These are phyloP conservation scores for Podila verticillata DNA, from an alignment of 192 early-diverging fungal genomes.

Conservation along the genomic window DNA sequence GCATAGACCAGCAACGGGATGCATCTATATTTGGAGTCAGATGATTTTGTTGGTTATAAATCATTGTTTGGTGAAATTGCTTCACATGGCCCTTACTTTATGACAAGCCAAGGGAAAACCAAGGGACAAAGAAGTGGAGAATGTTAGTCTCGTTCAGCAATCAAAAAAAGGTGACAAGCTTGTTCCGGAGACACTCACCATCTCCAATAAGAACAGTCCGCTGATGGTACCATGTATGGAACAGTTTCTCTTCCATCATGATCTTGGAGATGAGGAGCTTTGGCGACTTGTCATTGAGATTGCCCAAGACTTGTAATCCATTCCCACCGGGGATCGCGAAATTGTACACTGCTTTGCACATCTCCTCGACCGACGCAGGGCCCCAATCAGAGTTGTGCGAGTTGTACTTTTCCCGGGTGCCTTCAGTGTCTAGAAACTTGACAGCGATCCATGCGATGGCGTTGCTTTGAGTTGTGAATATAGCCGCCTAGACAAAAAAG, in stretches of 20 bases:
- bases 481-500: not conserved
- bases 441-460: slow-evolving; percentile 1
- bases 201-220: slow-evolving; percentile 25
- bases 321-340: slow-evolving; percentile 5
- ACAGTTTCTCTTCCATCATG: slow-evolving; percentile 22
- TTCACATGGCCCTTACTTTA: not conserved
- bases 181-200: not conserved
- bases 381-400: slow-evolving; percentile 12
- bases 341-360: slow-evolving; percentile 20
- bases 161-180: too few species aligned
- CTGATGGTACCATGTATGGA: slow-evolving; percentile 23
- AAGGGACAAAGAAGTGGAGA: too few species aligned
- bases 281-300: slow-evolving; percentile 15
- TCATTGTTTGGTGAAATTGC: too few species aligned
- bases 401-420: not conserved
- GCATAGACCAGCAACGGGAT: not conserved
- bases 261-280: slow-evolving; percentile 11
- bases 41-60: too few species aligned
- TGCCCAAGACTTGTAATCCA: not conserved
- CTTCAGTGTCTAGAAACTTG: not conserved
- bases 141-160: too few species aligned
- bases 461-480: not conserved
- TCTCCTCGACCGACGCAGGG: not conserved
- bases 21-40: too few species aligned
- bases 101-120: not conserved